Percentiles rank a stretch among this genome's conserved stretches.
These are phyloP conservation scores for Backusella psychrophila DNA, from an alignment of 192 early-diverging fungal genomes.

Conservation along the genomic window DNA sequence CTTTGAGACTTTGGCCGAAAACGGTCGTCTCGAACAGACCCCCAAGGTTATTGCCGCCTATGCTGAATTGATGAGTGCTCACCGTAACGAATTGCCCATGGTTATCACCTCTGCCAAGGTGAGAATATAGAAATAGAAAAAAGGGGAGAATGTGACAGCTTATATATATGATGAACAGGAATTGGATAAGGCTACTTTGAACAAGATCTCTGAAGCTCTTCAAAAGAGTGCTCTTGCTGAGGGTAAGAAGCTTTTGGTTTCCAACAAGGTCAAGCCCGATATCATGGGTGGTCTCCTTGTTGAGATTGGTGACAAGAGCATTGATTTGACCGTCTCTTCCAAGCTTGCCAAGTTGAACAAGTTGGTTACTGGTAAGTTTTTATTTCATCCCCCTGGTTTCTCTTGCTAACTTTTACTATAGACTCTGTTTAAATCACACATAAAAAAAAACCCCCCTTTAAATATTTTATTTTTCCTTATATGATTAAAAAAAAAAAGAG, in stretches of 20 bases:
- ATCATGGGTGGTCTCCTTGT: conserved; percentile 96
- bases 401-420: background rate
- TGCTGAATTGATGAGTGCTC: conserved; percentile 81
- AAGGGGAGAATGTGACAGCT: too few species aligned
- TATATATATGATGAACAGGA: conserved; percentile 41
- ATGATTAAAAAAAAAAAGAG: background rate
- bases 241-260: conserved; percentile 80
- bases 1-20: conserved; percentile 89
- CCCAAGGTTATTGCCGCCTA: conserved; percentile 79
- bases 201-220: conserved; percentile 40
- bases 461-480: background rate
- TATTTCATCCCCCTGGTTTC: background rate
- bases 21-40: conserved; percentile 88
- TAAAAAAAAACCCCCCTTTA: background rate
- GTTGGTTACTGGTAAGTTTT: conserved; percentile 66
- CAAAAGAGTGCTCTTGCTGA: conserved; percentile 75
- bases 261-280: conserved; percentile 88
- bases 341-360: conserved; percentile 96
- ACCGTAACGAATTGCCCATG: conserved; percentile 85
- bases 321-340: conserved; percentile 95
- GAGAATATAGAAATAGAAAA: too few species aligned
- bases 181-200: conserved; percentile 78
- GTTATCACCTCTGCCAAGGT: conserved; percentile 88
- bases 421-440: background rate
- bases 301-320: conserved; percentile 97